Percentiles rank a stretch among this genome's conserved stretches.
phyloP scores from a whole-genome alignment of 495 filamentous ascomycete genomes.

The Trichoderma erinaceum region DNA sequence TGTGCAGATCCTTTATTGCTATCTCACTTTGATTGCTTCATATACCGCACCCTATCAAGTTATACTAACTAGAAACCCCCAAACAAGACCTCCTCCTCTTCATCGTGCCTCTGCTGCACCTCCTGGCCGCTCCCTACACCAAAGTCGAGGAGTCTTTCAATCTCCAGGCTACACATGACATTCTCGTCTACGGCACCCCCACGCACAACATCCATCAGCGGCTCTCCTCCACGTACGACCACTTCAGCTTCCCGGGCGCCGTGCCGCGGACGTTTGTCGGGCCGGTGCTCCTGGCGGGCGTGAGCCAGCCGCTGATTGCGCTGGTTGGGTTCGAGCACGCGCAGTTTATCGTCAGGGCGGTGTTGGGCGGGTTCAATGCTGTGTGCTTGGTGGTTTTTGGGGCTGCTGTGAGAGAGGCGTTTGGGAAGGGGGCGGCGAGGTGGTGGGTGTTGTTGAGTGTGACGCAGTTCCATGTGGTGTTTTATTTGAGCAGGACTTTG shows the following conservation, averaged over 20 bases:
- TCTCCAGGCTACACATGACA: constrained; percentile 89
- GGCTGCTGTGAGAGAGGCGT: constrained; percentile 55
- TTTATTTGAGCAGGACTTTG: constrained; percentile 86
- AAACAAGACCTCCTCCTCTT: constrained; percentile 55
- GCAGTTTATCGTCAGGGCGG: constrained; percentile 57
- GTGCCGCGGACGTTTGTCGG: constrained; percentile 90
- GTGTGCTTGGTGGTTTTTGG: constrained; percentile 58
- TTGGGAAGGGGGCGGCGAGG: constrained; percentile 60
- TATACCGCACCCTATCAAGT: not conserved
- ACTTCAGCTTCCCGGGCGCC: constrained; percentile 83
- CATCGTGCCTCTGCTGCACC: constrained; percentile 63
- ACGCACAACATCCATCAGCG: constrained; percentile 42
- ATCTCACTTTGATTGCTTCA: not conserved
- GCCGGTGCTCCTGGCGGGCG: constrained; percentile 61
- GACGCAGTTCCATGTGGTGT: constrained; percentile 88
- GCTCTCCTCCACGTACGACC: constrained; percentile 66
- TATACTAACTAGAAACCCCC: constrained; percentile 35
- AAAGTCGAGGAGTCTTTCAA: constrained; percentile 99
- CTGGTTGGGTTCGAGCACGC: constrained; percentile 41
- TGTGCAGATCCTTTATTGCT: not conserved
- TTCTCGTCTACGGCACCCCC: constrained; percentile 72
- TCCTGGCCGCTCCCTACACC: constrained; percentile 78
- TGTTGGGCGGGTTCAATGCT: constrained; percentile 77
- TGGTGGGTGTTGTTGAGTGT: constrained; percentile 82
- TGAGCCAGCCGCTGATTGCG: constrained; percentile 57